Conservation (phyloP, 2,329 filamentous ascomycete genomes). For the Cordyceps militaris region DNA sequence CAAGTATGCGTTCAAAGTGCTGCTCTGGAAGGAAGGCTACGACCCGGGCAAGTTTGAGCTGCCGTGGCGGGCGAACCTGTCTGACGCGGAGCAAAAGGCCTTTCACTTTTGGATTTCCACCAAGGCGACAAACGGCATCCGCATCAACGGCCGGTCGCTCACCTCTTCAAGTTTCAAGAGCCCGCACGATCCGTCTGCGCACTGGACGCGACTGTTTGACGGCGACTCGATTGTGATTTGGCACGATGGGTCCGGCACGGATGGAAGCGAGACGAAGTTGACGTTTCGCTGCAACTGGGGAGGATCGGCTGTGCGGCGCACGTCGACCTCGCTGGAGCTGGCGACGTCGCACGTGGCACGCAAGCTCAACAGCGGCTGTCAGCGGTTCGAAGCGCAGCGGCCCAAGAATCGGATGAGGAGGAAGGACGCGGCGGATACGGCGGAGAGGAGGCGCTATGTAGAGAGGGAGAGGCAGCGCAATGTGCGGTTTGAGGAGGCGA, state of each 20-base stretch:
- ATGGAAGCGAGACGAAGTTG: conserved; percentile 37
- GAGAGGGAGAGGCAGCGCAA: conserved; percentile 43
- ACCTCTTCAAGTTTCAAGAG: conserved; percentile 48
- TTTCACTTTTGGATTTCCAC: conserved; percentile 71
- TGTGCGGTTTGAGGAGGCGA: conserved; percentile 40
- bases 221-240: conserved; percentile 71
- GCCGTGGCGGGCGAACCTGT: conserved; percentile 32
- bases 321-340: conserved; percentile 22
- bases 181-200: conserved; percentile 45
- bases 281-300: conserved; percentile 51
- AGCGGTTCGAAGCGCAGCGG: conserved; percentile 32
- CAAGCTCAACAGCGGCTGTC: conserved; percentile 43
- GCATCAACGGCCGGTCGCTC: conserved; percentile 66
- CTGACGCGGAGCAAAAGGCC: conserved; percentile 37
- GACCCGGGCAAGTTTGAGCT: conserved; percentile 51
- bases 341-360: conserved; percentile 34
- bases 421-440: conserved; percentile 39
- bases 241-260: conserved; percentile 38
- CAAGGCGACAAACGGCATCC: conserved; percentile 68
- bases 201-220: conserved; percentile 65
- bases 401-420: conserved; percentile 32
- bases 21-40: conserved; percentile 64
- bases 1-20: conserved; percentile 71
- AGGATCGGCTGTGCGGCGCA: conserved; percentile 38
- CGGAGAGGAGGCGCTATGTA: conserved; percentile 34